Conservation (phyloP, 2,329 filamentous ascomycete species). For the Claviceps arundinis region DNA sequence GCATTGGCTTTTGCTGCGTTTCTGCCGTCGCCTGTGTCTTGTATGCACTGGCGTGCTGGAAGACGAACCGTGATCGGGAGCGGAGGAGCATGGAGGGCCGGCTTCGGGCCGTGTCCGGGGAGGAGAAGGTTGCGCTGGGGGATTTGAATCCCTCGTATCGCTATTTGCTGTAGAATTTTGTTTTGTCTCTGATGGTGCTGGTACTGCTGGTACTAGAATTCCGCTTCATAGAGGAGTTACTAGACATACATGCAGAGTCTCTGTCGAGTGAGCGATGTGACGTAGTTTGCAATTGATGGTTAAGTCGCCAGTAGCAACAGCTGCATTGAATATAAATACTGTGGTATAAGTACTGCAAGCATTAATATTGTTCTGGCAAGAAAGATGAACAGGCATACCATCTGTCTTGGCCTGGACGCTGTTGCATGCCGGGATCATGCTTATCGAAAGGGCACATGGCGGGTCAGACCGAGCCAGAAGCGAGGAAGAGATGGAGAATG, state of each 20-base stretch:
- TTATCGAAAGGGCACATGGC: constrained; percentile 74
- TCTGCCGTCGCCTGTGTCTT: constrained; percentile 45
- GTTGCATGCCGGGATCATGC: no score
- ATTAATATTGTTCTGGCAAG: no score
- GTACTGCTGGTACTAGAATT: no score
- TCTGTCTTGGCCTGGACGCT: no score
- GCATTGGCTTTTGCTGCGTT: constrained; percentile 49
- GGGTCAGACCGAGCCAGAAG: constrained; percentile 56
- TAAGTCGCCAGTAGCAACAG: no score
- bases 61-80: constrained; percentile 48
- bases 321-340: no score
- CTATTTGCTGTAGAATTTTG: constrained; percentile 34
- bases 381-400: no score
- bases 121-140: constrained; percentile 48
- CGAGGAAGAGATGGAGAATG: constrained; percentile 30
- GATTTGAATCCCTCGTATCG: constrained; percentile 47
- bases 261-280: no score
- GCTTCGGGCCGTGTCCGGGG: constrained; percentile 34
- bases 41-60: constrained; percentile 46
- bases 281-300: no score
- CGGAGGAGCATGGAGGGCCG: constrained; percentile 27
- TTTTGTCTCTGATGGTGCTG: neutral
- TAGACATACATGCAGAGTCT: no score
- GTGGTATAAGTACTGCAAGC: no score
- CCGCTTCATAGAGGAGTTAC: no score